Percentiles rank a stretch among this genome's conserved stretches.
phyloP scores from a whole-genome alignment of 441 rosid species.

The Erysimum cheiri region DNA sequence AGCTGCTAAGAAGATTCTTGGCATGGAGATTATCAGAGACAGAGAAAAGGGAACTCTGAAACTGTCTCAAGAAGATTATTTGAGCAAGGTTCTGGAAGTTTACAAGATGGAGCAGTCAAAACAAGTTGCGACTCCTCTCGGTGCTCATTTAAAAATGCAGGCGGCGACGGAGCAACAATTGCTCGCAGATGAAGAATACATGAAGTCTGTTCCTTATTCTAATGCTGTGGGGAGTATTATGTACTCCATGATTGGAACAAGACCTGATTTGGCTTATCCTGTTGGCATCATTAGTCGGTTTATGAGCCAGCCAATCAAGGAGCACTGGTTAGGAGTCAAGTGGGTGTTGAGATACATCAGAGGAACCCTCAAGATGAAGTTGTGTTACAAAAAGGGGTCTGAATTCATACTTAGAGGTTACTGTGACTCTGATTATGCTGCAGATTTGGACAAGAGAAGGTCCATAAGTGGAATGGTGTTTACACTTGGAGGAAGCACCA shows the following conservation, averaged over 20 bases:
- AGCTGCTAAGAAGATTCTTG: neutral
- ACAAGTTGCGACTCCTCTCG: neutral
- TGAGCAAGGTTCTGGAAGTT: neutral
- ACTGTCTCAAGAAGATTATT: neutral
- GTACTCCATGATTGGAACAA: neutral
- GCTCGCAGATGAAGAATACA: neutral
- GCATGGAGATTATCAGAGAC: neutral
- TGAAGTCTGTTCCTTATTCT: neutral
- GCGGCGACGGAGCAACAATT: neutral
- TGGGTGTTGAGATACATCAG: neutral
- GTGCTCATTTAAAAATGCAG: neutral
- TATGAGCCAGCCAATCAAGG: neutral
- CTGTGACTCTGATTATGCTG: too few relatives aligned
- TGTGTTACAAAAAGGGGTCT: neutral
- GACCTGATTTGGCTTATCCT: neutral
- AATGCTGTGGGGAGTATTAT: neutral
- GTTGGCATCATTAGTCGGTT: neutral
- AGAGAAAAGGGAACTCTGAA: accelerated
- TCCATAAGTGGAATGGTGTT: neutral
- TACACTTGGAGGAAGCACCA: neutral
- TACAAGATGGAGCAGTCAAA: neutral
- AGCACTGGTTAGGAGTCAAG: neutral
- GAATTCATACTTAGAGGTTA: neutral
- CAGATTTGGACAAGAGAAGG: neutral
- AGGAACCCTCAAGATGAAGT: neutral